These are phyloP conservation scores for Lyophyllum atratum DNA, from an alignment of 768 basidiomycete species.

Conservation along the genomic window DNA sequence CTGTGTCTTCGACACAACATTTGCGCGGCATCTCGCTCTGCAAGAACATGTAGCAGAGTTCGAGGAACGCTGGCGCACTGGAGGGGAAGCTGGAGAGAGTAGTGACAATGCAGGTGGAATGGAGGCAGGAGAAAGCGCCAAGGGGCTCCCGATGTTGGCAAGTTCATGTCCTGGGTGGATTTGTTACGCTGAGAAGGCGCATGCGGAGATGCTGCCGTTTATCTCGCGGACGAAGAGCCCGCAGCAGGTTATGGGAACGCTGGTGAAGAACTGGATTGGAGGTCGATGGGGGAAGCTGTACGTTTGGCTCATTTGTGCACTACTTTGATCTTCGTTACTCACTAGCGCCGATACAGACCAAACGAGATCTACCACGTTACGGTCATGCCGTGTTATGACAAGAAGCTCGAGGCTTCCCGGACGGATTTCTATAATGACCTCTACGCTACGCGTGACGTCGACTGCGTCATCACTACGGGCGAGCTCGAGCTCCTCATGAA, in stretches of 20 bases:
- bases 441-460: constrained; percentile 88
- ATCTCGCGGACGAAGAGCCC: constrained; percentile 89
- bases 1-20: constrained; percentile 94
- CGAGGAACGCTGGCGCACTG: constrained; percentile 58
- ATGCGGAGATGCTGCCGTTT: constrained; percentile 90
- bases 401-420: constrained; percentile 96
- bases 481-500: constrained; percentile 86
- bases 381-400: constrained; percentile 99
- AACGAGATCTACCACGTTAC: constrained; percentile 92
- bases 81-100: constrained; percentile 13
- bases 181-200: constrained; percentile 98
- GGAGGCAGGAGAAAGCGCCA: constrained; percentile 13
- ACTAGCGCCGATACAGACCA: constrained; percentile 51
- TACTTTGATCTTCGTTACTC: not conserved
- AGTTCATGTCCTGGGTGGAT: constrained; percentile 99
- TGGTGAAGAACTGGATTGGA: constrained; percentile 90
- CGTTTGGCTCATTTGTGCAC: constrained; percentile 30
- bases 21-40: constrained; percentile 85
- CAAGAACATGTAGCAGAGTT: constrained; percentile 84
- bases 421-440: constrained; percentile 86
- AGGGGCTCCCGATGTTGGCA: constrained; percentile 81
- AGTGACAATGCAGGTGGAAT: not conserved
- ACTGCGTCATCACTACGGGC: constrained; percentile 96
- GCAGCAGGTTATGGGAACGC: constrained; percentile 90
- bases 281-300: constrained; percentile 66